A percentile compares a stretch with the other conserved stretches of the same genome.
Evolutionary conservation across 1,284 basidiomycete genomes (phyloP).

Genomic region (Pseudozyma flocculosa): DNA sequence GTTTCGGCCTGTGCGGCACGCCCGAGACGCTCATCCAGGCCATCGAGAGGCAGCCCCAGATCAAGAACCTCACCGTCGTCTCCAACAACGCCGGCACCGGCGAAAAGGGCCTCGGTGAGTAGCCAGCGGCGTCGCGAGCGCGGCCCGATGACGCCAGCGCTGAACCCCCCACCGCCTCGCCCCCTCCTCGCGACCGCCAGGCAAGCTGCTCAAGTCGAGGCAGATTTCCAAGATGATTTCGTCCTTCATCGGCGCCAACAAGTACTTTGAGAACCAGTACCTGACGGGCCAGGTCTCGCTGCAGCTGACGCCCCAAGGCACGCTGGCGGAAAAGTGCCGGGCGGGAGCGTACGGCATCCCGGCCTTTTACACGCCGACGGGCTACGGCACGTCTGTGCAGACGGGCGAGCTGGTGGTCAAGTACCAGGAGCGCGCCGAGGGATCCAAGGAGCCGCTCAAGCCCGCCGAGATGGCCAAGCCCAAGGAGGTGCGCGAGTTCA

Average conservation of each 20-base stretch:
- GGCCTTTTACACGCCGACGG: conserved; percentile 92
- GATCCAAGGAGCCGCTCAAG: conserved; percentile 27
- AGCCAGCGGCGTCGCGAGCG: too few species aligned
- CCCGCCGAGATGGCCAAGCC: conserved; percentile 55
- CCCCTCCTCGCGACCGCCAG: background rate
- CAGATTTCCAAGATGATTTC: conserved; percentile 51
- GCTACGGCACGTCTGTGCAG: conserved; percentile 61
- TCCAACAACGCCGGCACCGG: conserved; percentile 56
- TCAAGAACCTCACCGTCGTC: conserved; percentile 50
- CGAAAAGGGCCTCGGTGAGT: conserved; percentile 42
- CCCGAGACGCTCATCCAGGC: conserved; percentile 55
- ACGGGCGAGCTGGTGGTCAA: conserved; percentile 59
- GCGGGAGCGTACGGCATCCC: conserved; percentile 93
- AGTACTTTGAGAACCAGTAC: conserved; percentile 53
- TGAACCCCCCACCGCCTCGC: background rate
- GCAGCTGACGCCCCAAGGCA: conserved; percentile 60
- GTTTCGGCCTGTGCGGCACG: conserved; percentile 56
- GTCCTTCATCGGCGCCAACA: conserved; percentile 56
- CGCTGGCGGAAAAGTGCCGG: conserved; percentile 84
- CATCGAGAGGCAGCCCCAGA: conserved; percentile 31
- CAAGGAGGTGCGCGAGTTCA: conserved; percentile 78
- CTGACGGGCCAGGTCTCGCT: conserved; percentile 48
- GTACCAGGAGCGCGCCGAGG: conserved; percentile 45
- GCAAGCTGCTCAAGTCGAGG: conserved; percentile 41
- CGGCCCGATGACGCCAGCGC: too few species aligned